These are phyloP conservation scores for Penicillium sp. DNA, from an alignment of 2,329 filamentous ascomycete species.

Conservation along the genomic window DNA sequence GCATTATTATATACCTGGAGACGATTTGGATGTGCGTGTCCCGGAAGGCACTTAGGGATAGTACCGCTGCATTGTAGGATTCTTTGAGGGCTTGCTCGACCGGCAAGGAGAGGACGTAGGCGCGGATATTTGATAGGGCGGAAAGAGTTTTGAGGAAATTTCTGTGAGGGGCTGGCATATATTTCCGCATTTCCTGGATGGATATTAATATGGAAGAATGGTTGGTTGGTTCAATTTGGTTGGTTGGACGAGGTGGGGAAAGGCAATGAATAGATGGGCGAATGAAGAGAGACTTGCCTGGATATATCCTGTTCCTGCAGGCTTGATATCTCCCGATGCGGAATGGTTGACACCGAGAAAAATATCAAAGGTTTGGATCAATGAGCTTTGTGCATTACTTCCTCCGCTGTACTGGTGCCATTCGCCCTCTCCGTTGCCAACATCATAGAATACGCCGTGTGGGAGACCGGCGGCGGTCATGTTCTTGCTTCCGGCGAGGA, in stretches of 20 bases:
- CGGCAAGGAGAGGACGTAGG: slow-evolving; percentile 44
- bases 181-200: slow-evolving; percentile 55
- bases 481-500: slow-evolving; percentile 58
- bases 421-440: slow-evolving; percentile 51
- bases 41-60: slow-evolving; percentile 52
- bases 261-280: background rate
- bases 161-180: slow-evolving; percentile 59
- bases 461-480: slow-evolving; percentile 57
- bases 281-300: slow-evolving; percentile 34
- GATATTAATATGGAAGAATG: slow-evolving; percentile 14
- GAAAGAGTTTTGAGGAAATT: slow-evolving; percentile 55
- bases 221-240: too few species aligned
- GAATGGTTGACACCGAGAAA: slow-evolving; percentile 56
- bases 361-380: slow-evolving; percentile 60
- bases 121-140: slow-evolving; percentile 50
- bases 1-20: slow-evolving; percentile 57
- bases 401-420: slow-evolving; percentile 59
- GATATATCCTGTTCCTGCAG: slow-evolving; percentile 32
- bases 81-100: slow-evolving; percentile 40
- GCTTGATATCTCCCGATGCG: slow-evolving; percentile 39
- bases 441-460: slow-evolving; percentile 57
- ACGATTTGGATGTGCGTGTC: slow-evolving; percentile 59
- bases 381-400: slow-evolving; percentile 60
- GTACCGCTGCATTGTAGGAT: slow-evolving; percentile 53
- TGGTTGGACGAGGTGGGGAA: too few species aligned